Percentiles rank a stretch among this genome's conserved stretches.
phyloP scores from a whole-genome alignment of 1,139 yeast genomes.

The Candida smagusa region DNA sequence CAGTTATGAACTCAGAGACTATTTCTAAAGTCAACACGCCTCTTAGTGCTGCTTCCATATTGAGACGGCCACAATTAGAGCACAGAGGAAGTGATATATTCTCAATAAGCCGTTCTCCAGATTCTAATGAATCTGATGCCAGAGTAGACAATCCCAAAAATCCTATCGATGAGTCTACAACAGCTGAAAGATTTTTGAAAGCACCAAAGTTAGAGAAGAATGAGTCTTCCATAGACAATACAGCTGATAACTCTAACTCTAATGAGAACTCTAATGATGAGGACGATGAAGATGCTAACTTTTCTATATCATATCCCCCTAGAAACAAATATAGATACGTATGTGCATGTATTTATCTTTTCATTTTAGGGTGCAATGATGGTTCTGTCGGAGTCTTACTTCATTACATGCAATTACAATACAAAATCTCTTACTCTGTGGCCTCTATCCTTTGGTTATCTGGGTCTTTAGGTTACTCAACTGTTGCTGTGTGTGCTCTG shows the following conservation, averaged over 20 bases:
- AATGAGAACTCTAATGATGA: constrained; percentile 13
- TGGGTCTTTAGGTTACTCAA: constrained; percentile 42
- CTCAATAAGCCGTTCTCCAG: neutral
- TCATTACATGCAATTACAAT: constrained; percentile 38
- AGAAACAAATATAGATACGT: constrained; percentile 40
- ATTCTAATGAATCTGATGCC: too few relatives aligned
- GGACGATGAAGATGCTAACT: constrained; percentile 23
- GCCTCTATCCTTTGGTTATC: constrained; percentile 45
- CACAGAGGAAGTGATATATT: constrained; percentile 8
- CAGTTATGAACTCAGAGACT: too few relatives aligned
- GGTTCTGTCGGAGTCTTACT: constrained; percentile 48
- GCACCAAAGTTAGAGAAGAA: neutral
- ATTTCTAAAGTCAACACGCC: too few relatives aligned
- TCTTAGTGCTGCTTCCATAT: neutral
- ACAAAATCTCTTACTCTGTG: constrained; percentile 32
- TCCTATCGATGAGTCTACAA: constrained; percentile 1
- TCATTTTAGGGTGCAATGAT: constrained; percentile 35
- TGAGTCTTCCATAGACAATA: neutral
- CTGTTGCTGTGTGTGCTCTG: constrained; percentile 38
- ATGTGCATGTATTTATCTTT: constrained; percentile 38
- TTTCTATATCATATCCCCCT: constrained; percentile 44
- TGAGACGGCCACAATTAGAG: constrained; percentile 10
- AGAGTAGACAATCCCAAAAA: too few relatives aligned
- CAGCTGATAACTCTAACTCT: constrained; percentile 8
- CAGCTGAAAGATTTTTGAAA: neutral